phyloP scores from a whole-genome alignment of 2,329 filamentous ascomycete genomes.

The Dactylellina parvicollis region DNA sequence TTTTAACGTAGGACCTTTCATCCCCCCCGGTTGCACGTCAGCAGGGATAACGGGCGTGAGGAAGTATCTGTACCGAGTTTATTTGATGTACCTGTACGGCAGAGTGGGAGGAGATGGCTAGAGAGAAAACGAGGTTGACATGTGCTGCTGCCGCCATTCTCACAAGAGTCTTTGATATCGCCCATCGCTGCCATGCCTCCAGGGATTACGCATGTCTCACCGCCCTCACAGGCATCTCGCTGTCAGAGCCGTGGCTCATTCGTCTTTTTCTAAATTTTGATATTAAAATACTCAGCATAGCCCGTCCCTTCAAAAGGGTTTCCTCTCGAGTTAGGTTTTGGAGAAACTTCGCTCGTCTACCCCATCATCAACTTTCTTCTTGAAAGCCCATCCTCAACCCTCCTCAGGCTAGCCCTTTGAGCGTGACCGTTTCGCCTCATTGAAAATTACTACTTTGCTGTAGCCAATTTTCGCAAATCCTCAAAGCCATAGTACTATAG shows the following conservation, averaged over 20 bases:
- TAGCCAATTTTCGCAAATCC: constrained; percentile 35
- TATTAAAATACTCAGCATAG: constrained; percentile 51
- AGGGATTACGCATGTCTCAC: constrained; percentile 53
- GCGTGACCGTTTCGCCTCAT: constrained; percentile 24
- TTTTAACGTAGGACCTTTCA: constrained; percentile 18
- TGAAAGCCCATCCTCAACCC: constrained; percentile 14
- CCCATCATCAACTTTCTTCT: constrained; percentile 38
- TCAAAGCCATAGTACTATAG: constrained; percentile 12
- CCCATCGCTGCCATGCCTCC: constrained; percentile 26
- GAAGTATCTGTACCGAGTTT: constrained; percentile 40
- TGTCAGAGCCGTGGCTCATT: constrained; percentile 53
- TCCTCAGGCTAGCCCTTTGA: constrained; percentile 50
- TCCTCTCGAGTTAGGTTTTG: constrained; percentile 52
- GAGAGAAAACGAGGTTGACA: constrained; percentile 30
- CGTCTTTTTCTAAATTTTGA: constrained; percentile 50
- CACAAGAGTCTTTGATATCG: constrained; percentile 29
- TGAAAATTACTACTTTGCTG: constrained; percentile 49
- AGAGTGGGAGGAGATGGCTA: neutral
- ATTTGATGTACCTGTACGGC: constrained; percentile 18
- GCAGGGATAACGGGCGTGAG: constrained; percentile 34
- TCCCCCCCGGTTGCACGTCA: constrained; percentile 3
- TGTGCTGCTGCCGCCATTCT: constrained; percentile 25
- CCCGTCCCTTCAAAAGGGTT: constrained; percentile 29
- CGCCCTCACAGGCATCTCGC: constrained; percentile 48
- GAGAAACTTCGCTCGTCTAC: constrained; percentile 49